phyloP scores from a whole-genome alignment of 2,329 filamentous ascomycete genomes.

The Pseudocercospora ulei region DNA sequence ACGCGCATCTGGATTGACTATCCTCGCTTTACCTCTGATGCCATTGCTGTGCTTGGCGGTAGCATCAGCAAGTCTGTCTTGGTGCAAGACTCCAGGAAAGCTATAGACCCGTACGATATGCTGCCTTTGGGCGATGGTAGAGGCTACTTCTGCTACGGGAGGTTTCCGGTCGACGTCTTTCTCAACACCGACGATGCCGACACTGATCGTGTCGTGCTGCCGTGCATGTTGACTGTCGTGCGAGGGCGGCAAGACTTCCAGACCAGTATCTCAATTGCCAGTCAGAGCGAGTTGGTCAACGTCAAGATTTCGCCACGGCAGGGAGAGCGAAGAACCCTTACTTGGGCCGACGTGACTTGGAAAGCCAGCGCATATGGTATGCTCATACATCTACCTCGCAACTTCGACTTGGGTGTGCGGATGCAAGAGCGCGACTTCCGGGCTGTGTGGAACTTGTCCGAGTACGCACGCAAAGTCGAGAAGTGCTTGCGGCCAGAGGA shows the following conservation, averaged over 20 bases:
- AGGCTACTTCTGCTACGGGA: conserved; percentile 67
- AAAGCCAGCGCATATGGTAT: conserved; percentile 57
- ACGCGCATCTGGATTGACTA: conserved; percentile 75
- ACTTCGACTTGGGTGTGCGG: conserved; percentile 62
- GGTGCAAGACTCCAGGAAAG: conserved; percentile 12
- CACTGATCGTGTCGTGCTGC: conserved; percentile 57
- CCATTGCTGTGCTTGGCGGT: conserved; percentile 59
- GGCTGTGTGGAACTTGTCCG: conserved; percentile 70
- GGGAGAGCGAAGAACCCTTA: conserved; percentile 48
- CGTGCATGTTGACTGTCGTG: conserved; percentile 65
- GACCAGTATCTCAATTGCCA: conserved; percentile 64
- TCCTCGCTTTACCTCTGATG: conserved; percentile 61
- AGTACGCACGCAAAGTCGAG: conserved; percentile 70
- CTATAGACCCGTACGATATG: conserved; percentile 49
- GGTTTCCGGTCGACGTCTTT: conserved; percentile 63
- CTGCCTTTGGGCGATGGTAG: conserved; percentile 68
- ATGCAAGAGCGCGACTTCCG: conserved; percentile 69
- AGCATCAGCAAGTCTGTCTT: conserved; percentile 27
- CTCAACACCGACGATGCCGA: conserved; percentile 64
- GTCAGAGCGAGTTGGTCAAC: conserved; percentile 68
- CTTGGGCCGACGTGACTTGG: conserved; percentile 78
- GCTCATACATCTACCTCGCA: conserved; percentile 61
- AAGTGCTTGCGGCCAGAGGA: conserved; percentile 56
- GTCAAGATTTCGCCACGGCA: conserved; percentile 56
- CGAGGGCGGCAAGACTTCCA: conserved; percentile 59